These are phyloP conservation scores for Camelina laxa DNA, from an alignment of 345 rosid genomes.

Conservation along the genomic window DNA sequence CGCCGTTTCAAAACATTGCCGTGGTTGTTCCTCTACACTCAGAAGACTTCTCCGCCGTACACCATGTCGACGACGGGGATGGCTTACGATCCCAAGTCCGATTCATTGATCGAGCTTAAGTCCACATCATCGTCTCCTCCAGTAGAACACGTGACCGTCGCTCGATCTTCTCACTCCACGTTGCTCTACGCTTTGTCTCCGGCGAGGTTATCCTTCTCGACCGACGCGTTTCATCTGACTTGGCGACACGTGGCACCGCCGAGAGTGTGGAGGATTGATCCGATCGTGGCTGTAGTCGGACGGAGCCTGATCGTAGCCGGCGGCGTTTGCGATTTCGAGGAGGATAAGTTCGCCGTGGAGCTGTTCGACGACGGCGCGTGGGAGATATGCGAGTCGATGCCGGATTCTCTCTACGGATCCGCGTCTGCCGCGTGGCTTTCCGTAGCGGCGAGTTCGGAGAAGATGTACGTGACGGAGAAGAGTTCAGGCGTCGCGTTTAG, in stretches of 20 bases:
- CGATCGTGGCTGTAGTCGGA: constrained; percentile 66
- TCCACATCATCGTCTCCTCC: constrained; percentile 11
- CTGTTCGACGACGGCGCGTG: constrained; percentile 47
- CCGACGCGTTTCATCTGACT: constrained; percentile 64
- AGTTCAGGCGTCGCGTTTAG: constrained; percentile 50
- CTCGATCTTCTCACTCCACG: constrained; percentile 65
- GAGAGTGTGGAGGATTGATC: constrained; percentile 66
- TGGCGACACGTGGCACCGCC: constrained; percentile 73
- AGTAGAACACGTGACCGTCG: constrained; percentile 36
- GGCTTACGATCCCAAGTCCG: constrained; percentile 82
- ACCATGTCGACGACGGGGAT: constrained; percentile 32
- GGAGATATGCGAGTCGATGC: constrained; percentile 67
- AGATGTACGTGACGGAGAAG: constrained; percentile 62
- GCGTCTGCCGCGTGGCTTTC: constrained; percentile 73
- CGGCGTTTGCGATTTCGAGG: constrained; percentile 70
- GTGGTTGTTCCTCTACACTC: constrained; percentile 69
- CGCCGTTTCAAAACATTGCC: constrained; percentile 56
- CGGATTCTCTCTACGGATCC: constrained; percentile 52
- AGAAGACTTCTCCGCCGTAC: constrained; percentile 50
- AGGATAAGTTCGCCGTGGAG: constrained; percentile 74
- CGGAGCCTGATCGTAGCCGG: constrained; percentile 58
- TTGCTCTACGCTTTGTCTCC: constrained; percentile 67
- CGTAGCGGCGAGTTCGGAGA: constrained; percentile 44
- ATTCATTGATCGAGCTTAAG: constrained; percentile 57
- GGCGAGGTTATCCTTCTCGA: constrained; percentile 62